phyloP scores from a whole-genome alignment of 306 rosid species.

The Datisca glomerata region DNA sequence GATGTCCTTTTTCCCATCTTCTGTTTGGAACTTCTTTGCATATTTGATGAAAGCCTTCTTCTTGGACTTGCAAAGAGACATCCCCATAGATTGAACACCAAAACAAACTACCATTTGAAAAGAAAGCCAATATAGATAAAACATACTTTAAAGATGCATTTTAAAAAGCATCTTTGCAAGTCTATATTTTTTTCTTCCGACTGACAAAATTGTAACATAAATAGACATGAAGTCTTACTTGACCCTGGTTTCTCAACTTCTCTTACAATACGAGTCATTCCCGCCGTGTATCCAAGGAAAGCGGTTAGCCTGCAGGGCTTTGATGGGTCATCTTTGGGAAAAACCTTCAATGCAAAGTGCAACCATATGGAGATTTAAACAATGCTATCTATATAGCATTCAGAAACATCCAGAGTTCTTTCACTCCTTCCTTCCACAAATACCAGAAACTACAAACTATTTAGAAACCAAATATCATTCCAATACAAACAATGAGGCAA shows the following conservation, averaged over 20 bases:
- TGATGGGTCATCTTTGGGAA: slow-evolving; percentile 68
- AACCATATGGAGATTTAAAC: too few relatives aligned
- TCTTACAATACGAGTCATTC: slow-evolving; percentile 83
- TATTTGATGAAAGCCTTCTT: slow-evolving; percentile 78
- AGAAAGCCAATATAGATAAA: too few relatives aligned
- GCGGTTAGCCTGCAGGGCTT: slow-evolving; percentile 61
- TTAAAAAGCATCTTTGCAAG: neutral
- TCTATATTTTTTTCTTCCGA: too few relatives aligned
- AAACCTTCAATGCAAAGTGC: slow-evolving; percentile 86
- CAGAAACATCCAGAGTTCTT: too few relatives aligned
- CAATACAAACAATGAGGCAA: too few relatives aligned
- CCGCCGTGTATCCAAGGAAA: slow-evolving; percentile 77
- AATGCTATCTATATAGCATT: too few relatives aligned
- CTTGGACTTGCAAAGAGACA: slow-evolving; percentile 89
- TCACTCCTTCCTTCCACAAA: too few relatives aligned
- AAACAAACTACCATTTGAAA: too few relatives aligned
- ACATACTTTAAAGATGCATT: neutral
- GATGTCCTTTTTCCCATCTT: slow-evolving; percentile 61
- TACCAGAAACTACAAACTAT: too few relatives aligned
- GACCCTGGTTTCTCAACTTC: slow-evolving; percentile 89
- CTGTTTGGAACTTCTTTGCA: slow-evolving; percentile 55
- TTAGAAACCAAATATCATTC: too few relatives aligned
- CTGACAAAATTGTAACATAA: neutral
- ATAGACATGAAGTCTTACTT: slow-evolving; percentile 18
- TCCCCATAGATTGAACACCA: too few relatives aligned